phyloP scores from a whole-genome alignment of 2,329 filamentous ascomycete genomes.

The Cylindrodendrum hubeiense region DNA sequence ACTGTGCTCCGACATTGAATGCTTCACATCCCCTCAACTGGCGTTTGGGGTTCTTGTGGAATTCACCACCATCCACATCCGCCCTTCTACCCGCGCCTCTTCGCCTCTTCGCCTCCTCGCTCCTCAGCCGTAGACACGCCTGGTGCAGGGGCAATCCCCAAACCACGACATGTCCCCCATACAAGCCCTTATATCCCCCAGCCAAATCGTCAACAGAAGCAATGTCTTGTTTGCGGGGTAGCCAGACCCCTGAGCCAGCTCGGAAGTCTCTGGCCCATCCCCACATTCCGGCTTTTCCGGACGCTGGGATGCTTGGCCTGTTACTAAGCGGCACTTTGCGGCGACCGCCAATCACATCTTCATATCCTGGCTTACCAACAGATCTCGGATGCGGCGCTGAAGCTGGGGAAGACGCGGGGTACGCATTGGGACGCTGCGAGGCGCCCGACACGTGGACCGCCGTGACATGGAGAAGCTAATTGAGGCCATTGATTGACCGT shows the following conservation, averaged over 20 bases:
- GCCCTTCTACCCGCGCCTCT: too few species aligned
- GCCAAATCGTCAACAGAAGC: not conserved
- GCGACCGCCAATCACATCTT: not conserved
- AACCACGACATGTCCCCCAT: not conserved
- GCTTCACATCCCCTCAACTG: too few species aligned
- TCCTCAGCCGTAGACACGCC: too few species aligned
- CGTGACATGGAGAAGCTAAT: not conserved
- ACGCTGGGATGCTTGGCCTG: not conserved
- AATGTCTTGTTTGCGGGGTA: not conserved
- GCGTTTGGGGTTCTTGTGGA: too few species aligned
- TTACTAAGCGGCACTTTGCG: not conserved
- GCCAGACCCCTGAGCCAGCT: not conserved
- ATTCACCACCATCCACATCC: not conserved
- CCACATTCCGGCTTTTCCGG: constrained; percentile 24
- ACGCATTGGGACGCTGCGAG: not conserved
- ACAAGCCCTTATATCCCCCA: not conserved
- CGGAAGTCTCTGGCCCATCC: not conserved
- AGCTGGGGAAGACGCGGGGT: constrained; percentile 20
- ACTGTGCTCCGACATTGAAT: too few species aligned
- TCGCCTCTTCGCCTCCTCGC: not conserved
- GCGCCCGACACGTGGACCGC: not conserved
- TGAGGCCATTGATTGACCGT: not conserved
- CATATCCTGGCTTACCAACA: not conserved
- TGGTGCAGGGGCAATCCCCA: not conserved
- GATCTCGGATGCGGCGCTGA: not conserved